Conservation (phyloP, 495 filamentous ascomycete species). For the Cercophora newfieldiana region DNA sequence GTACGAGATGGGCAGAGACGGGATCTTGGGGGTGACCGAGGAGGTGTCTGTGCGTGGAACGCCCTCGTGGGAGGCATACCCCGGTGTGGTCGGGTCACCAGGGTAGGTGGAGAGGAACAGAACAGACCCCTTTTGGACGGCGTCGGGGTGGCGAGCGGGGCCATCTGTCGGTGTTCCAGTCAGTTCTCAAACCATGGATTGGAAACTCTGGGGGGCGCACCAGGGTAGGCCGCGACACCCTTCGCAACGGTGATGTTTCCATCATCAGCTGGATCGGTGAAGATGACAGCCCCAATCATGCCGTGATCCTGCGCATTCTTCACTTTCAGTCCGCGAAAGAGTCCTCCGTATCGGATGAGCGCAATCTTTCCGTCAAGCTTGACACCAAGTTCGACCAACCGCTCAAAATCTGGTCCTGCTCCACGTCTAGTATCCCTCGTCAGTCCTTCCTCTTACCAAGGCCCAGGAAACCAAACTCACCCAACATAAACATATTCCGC, state of each 20-base stretch:
- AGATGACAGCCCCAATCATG: slow-evolving; percentile 79
- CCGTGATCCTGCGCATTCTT: slow-evolving; percentile 83
- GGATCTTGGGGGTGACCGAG: slow-evolving; percentile 69
- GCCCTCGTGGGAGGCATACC: slow-evolving; percentile 78
- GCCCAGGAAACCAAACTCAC: background rate
- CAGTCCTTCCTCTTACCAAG: slow-evolving; percentile 63
- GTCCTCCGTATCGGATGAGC: slow-evolving; percentile 72
- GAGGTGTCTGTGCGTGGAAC: slow-evolving; percentile 65
- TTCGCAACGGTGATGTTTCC: slow-evolving; percentile 72
- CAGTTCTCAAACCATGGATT: background rate
- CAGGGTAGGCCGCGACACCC: slow-evolving; percentile 67
- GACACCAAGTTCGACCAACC: slow-evolving; percentile 67
- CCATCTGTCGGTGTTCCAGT: slow-evolving; percentile 47
- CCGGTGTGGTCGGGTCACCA: slow-evolving; percentile 74
- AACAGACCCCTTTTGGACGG: slow-evolving; percentile 79
- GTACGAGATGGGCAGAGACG: slow-evolving; percentile 85
- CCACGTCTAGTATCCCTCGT: background rate
- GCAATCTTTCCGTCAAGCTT: slow-evolving; percentile 77
- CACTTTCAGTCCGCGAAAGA: slow-evolving; percentile 82
- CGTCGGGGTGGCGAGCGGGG: slow-evolving; percentile 74
- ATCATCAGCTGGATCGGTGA: slow-evolving; percentile 79
- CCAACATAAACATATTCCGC: slow-evolving; percentile 72
- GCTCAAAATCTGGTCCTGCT: slow-evolving; percentile 64
- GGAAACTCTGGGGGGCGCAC: background rate
- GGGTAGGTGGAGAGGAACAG: slow-evolving; percentile 66